phyloP scores from a whole-genome alignment of 139 green algal genomes.

The Coelastrella sp. region DNA sequence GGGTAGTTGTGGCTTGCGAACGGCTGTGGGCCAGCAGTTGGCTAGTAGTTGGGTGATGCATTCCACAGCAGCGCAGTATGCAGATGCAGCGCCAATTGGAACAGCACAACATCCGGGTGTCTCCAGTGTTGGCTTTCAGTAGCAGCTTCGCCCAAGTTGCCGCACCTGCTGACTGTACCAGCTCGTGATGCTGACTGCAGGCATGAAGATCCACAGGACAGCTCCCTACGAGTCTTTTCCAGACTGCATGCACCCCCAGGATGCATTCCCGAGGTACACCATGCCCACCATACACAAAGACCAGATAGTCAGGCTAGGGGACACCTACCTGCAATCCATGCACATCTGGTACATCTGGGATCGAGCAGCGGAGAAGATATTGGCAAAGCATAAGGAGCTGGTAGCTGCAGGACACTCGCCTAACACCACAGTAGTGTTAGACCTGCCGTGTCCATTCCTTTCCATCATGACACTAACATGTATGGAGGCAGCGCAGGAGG shows the following conservation, averaged over 20 bases:
- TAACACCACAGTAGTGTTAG: constrained; percentile 67
- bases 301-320: constrained; percentile 43
- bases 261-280: constrained; percentile 49
- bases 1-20: no score
- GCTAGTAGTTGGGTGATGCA: no score
- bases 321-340: constrained; percentile 47
- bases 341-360: constrained; percentile 60
- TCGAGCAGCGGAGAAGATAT: constrained; percentile 41
- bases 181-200: background rate
- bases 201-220: constrained; percentile 34
- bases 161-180: no score
- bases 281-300: constrained; percentile 39
- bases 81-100: no score
- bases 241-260: constrained; percentile 53
- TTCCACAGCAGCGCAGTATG: no score
- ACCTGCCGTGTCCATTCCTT: constrained; percentile 83
- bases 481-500: constrained; percentile 69
- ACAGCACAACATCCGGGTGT: no score
- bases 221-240: constrained; percentile 37
- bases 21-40: no score
- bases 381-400: constrained; percentile 55
- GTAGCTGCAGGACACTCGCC: constrained; percentile 34
- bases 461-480: constrained; percentile 62
- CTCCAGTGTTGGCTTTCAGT: no score
- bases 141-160: no score